phyloP scores from a whole-genome alignment of 257 asterid species.

The Thymus mandschuricus region DNA sequence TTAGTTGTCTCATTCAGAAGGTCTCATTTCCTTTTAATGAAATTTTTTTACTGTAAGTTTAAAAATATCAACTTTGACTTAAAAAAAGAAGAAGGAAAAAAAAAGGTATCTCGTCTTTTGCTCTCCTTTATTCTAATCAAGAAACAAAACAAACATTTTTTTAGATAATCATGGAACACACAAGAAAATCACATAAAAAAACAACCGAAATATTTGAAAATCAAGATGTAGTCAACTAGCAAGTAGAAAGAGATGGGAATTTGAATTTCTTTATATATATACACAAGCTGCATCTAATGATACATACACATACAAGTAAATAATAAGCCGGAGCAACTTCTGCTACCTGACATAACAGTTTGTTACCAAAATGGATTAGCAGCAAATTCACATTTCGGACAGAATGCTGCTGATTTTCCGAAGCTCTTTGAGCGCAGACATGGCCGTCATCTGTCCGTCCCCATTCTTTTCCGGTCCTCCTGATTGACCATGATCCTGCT shows the following conservation, averaged over 20 bases:
- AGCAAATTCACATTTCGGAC: conserved; percentile 71
- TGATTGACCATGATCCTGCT: conserved; percentile 56
- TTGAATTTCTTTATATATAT: neutral
- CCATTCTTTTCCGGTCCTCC: conserved; percentile 57
- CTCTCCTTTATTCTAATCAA: too few species aligned
- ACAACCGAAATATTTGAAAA: too few species aligned
- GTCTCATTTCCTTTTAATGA: too few species aligned
- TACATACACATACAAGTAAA: conserved; percentile 10
- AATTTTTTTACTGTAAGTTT: too few species aligned
- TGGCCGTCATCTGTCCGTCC: conserved; percentile 72
- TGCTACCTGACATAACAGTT: conserved; percentile 19
- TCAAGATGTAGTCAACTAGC: too few species aligned
- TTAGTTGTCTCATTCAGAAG: too few species aligned
- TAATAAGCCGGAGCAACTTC: conserved; percentile 6
- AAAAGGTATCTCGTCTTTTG: too few species aligned
- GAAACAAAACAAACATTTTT: too few species aligned
- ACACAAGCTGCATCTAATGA: conserved; percentile 24
- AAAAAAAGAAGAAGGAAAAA: too few species aligned
- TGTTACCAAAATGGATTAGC: conserved; percentile 32
- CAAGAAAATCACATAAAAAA: too few species aligned
- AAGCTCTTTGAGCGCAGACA: conserved; percentile 85
- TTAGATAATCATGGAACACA: too few species aligned
- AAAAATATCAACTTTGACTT: too few species aligned
- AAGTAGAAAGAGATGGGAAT: neutral
- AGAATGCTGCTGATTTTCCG: conserved; percentile 80